phyloP scores from a whole-genome alignment of 345 rosid genomes.

The Eutrema yunnanense region DNA sequence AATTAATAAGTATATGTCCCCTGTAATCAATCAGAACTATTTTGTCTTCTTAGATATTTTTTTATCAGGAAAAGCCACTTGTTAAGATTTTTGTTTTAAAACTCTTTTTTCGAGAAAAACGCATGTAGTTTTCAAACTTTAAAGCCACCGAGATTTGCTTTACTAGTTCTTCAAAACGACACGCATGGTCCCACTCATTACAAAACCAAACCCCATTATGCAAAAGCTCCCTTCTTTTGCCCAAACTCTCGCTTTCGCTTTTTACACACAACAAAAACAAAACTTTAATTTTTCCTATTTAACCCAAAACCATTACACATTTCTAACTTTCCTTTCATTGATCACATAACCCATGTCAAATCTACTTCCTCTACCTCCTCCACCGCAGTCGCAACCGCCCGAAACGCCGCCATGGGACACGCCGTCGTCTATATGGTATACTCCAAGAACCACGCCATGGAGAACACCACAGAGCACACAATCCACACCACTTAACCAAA shows the following conservation, averaged over 20 bases:
- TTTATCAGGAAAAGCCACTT: slow-evolving; percentile 17
- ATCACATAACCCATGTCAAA: slow-evolving; percentile 34
- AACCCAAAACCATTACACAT: slow-evolving; percentile 20
- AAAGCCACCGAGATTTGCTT: slow-evolving; percentile 38
- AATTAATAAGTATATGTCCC: not conserved
- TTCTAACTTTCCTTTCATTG: slow-evolving; percentile 30
- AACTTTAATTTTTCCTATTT: slow-evolving; percentile 24
- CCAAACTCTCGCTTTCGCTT: slow-evolving; percentile 31
- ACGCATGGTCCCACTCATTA: slow-evolving; percentile 49
- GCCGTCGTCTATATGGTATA: slow-evolving; percentile 29
- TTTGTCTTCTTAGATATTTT: not conserved
- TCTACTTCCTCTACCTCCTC: slow-evolving; percentile 33
- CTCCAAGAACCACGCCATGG: slow-evolving; percentile 36
- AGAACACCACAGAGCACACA: slow-evolving; percentile 30
- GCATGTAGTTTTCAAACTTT: slow-evolving; percentile 37
- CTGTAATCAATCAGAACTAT: slow-evolving; percentile 6
- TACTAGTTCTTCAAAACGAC: slow-evolving; percentile 39
- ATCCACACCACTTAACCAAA: slow-evolving; percentile 32
- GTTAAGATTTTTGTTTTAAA: not conserved
- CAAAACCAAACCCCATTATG: slow-evolving; percentile 29
- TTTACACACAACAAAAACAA: slow-evolving; percentile 1
- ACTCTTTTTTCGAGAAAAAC: not conserved
- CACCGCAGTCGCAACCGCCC: slow-evolving; percentile 16
- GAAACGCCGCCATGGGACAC: slow-evolving; percentile 36
- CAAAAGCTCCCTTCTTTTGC: slow-evolving; percentile 27